Base-by-base conservation (phyloP, 2,329 filamentous ascomycete genomes). In the Colletotrichum cordylinicola region DNA sequence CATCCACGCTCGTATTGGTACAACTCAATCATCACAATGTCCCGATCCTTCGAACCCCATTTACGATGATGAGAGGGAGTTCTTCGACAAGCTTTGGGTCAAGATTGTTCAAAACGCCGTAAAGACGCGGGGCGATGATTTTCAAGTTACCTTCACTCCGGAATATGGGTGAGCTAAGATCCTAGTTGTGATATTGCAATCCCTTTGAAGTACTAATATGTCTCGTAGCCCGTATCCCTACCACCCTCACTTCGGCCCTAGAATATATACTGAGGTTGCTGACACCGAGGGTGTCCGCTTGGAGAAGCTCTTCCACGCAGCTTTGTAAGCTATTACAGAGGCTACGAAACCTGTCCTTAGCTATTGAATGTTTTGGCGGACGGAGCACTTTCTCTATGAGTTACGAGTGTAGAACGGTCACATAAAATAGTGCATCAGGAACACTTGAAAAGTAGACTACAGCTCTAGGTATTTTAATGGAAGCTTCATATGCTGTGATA, bases 1-100 rank as follows among this genome's bases (percentile, higher is more conserved):
- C 58, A 83, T 84, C 27, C 83, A 85, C 67, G 78, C 83, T 2
- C 79, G 83, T 31, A 84, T 83, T 21, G 82, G 83, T 18, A 85
- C 83, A 12, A 84, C 83, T 3, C 83, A 85, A 35, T 80, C 83
- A 1, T 84, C 83, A 0, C 83, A 85, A 61, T 84, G 83, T 31
- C 82, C 83, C 1, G 82, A 85, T 6, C 83, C 83, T 4, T 78
- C 80, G 2, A 79, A 83, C 37, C 79, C 80, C 1, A 72, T 78
- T 24, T 85, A 83, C 35, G 73, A 77, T 6, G 66, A 79, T 2
- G 83, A 85, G 66, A 76, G 80, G 39, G 68, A 75, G 2, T 84
- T 82, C 68, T 84, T 85, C 39, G 83, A 85, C 27, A 80, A 78
- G 8, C 61, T 80, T 12, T 82, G 80, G 80, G 69, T 61, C 5